Conservation (phyloP, 495 filamentous ascomycete species). For the Xylaria scruposa region DNA sequence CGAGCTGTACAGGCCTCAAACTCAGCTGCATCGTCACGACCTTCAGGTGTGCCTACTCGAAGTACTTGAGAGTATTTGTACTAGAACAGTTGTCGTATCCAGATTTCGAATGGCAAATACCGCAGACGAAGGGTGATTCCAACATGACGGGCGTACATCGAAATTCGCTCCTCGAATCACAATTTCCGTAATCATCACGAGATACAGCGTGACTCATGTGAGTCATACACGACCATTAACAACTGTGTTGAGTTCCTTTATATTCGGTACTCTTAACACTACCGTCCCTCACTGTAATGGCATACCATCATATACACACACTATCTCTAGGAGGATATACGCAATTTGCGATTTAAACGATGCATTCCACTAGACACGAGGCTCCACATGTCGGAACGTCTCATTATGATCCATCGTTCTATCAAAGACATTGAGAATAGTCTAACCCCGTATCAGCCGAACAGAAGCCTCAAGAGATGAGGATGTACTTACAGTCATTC, state of each 20-base stretch:
- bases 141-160: background rate
- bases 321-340: background rate
- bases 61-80: background rate
- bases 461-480: no score
- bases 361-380: background rate
- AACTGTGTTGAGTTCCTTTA: background rate
- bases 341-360: background rate
- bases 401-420: background rate
- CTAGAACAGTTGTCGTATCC: background rate
- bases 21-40: background rate
- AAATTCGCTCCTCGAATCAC: background rate
- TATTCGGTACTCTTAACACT: background rate
- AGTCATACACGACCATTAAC: background rate
- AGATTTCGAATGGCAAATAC: background rate
- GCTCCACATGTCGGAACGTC: background rate
- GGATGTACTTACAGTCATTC: constrained; percentile 36
- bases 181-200: background rate
- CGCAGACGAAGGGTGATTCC: background rate
- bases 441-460: background rate
- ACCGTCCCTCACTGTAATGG: background rate
- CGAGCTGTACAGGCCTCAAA: background rate
- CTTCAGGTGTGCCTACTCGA: background rate
- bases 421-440: constrained; percentile 21
- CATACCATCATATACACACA: background rate
- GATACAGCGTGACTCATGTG: background rate